Evolutionary conservation across 345 rosid species (phyloP).

Genomic region (Salix suchowensis): DNA sequence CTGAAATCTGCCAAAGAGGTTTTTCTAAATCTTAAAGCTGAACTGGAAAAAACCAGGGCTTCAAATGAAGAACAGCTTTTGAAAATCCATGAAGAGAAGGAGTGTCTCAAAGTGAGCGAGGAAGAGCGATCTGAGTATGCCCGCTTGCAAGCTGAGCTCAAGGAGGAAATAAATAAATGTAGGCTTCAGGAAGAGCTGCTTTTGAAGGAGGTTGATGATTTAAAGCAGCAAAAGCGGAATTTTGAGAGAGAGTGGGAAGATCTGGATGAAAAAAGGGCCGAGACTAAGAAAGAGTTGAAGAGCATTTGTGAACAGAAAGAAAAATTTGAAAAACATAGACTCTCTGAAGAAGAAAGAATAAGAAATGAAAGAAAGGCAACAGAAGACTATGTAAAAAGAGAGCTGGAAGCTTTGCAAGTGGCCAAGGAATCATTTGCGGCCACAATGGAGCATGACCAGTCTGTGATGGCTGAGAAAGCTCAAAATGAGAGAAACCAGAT

Average conservation of each 20-base stretch:
- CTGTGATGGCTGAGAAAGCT: conserved; percentile 49
- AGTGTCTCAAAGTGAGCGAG: conserved; percentile 57
- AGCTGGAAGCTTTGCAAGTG: conserved; percentile 59
- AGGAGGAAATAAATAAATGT: conserved; percentile 67
- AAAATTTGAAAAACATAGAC: conserved; percentile 55
- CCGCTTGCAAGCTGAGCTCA: conserved; percentile 72
- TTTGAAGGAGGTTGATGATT: conserved; percentile 78
- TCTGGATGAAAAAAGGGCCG: conserved; percentile 68
- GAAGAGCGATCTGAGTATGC: conserved; percentile 72
- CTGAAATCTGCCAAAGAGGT: conserved; percentile 51
- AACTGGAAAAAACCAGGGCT: conserved; percentile 59
- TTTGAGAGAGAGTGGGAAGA: conserved; percentile 97
- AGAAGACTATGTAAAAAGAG: conserved; percentile 49
- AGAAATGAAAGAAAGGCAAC: conserved; percentile 53
- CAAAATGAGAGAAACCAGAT: conserved; percentile 71
- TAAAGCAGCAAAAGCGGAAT: conserved; percentile 72
- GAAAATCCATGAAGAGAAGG: conserved; percentile 56
- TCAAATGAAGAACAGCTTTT: conserved; percentile 60
- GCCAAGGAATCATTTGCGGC: conserved; percentile 68
- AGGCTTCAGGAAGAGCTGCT: conserved; percentile 69
- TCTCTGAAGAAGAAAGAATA: conserved; percentile 66
- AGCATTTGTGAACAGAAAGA: conserved; percentile 47
- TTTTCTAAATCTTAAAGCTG: conserved; percentile 48
- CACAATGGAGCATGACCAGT: conserved; percentile 68
- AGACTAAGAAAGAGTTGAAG: conserved; percentile 51